Evolutionary conservation across 108 stramenopile species (phyloP).

Genomic region (Fistulifera pelliculosa): DNA sequence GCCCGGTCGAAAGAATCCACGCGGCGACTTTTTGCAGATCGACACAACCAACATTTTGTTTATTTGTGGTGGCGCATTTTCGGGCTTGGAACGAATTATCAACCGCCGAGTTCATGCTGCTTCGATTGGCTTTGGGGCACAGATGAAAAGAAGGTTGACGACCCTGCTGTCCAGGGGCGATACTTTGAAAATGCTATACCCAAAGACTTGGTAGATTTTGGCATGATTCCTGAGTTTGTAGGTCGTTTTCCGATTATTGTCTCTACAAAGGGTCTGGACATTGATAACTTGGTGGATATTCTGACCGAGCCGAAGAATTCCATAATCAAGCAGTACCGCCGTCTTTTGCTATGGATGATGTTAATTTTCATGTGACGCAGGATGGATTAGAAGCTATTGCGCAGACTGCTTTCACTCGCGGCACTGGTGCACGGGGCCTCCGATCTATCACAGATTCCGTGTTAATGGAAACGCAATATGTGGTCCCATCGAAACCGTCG

Average conservation of each 20-base stretch:
- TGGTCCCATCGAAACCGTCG: constrained; percentile 76
- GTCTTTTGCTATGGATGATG: constrained; percentile 89
- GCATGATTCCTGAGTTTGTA: constrained; percentile 96
- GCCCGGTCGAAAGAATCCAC: constrained; percentile 89
- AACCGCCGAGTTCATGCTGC: constrained; percentile 85
- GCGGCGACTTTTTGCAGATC: constrained; percentile 91
- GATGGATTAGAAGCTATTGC: constrained; percentile 88
- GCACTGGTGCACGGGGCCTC: constrained; percentile 93
- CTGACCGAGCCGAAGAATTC: constrained; percentile 94
- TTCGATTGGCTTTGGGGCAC: constrained; percentile 96
- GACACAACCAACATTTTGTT: constrained; percentile 97
- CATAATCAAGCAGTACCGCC: constrained; percentile 93
- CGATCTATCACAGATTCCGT: constrained; percentile 90
- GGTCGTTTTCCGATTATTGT: constrained; percentile 96
- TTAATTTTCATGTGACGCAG: constrained; percentile 90
- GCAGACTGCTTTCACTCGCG: constrained; percentile 77
- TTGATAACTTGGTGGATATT: constrained; percentile 87
- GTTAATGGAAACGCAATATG: constrained; percentile 91
- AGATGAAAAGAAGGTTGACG: constrained; percentile 85
- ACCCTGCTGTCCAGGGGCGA: constrained; percentile 78
- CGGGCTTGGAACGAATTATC: constrained; percentile 90
- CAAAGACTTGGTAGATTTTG: constrained; percentile 88
- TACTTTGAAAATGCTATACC: constrained; percentile 90
- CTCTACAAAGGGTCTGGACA: constrained; percentile 86
- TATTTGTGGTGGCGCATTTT: constrained; percentile 97